Evolutionary conservation across 768 basidiomycete genomes (phyloP).

Genomic region (Leccinum incarnatum): DNA sequence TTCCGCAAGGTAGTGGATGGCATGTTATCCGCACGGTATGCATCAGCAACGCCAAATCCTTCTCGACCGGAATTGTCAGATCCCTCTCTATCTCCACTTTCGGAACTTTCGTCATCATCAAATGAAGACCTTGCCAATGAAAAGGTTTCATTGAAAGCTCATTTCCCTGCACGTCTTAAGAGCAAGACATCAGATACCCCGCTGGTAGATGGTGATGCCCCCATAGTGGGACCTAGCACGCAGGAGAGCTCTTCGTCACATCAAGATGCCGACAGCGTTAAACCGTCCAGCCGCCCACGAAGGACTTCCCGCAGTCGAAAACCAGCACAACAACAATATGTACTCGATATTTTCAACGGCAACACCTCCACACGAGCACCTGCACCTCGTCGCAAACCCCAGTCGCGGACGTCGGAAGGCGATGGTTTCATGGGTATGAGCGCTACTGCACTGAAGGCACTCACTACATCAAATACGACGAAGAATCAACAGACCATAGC

Average conservation of each 20-base stretch:
- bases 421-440: slow-evolving; percentile 64
- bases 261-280: slow-evolving; percentile 9
- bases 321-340: slow-evolving; percentile 32
- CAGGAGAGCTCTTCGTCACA: slow-evolving; percentile 7
- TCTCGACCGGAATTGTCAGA: slow-evolving; percentile 5
- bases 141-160: neutral
- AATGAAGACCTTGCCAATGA: slow-evolving; percentile 15
- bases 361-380: slow-evolving; percentile 28
- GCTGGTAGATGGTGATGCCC: neutral
- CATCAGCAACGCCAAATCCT: slow-evolving; percentile 16
- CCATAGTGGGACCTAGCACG: slow-evolving; percentile 13
- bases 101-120: slow-evolving; percentile 23
- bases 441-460: slow-evolving; percentile 60
- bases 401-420: slow-evolving; percentile 31
- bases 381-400: slow-evolving; percentile 45
- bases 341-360: slow-evolving; percentile 39
- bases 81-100: slow-evolving; percentile 18
- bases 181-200: slow-evolving; percentile 1
- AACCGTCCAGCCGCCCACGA: slow-evolving; percentile 30
- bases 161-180: neutral
- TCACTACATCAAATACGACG: slow-evolving; percentile 70
- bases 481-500: slow-evolving; percentile 67
- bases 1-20: slow-evolving; percentile 41
- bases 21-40: slow-evolving; percentile 31
- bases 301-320: slow-evolving; percentile 54